Evolutionary conservation across 2,329 filamentous ascomycete species (phyloP), one percentile per base, ranked within the genome.

Genomic region (Penicillium sp.): DNA sequence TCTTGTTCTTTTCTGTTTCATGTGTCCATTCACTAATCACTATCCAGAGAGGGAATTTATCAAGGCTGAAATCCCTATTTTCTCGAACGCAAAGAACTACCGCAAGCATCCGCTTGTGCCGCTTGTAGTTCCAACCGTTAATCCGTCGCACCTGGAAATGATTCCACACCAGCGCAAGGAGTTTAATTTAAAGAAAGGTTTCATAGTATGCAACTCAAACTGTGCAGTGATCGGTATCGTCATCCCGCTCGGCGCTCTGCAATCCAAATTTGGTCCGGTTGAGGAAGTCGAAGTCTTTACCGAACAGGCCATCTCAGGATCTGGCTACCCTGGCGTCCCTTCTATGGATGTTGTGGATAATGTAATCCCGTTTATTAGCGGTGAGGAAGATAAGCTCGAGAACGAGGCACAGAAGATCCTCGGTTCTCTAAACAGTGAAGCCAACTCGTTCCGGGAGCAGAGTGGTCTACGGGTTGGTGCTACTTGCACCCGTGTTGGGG

Each of bases 21-120:
- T n/a, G n/a, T n/a, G n/a, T n/a, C n/a, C n/a, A n/a, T n/a, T n/a
- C n/a, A n/a, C n/a, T n/a, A n/a, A n/a, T n/a, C n/a, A n/a, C n/a
- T n/a, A n/a, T n/a, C n/a, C 67, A 93, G 93, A 98, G 77, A 90
- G 90, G 84, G 90, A 90, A 66, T 97, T 98, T 76, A 84, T 96
- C 71, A 89, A 89, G 72, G 88, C 91, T 60, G 88, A 96, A 71
- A 86, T 97, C 51, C 87, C 91, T 69, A 90, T 97, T 74, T 98
- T 99, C 81, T 96, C 92, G 68, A 99, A 98, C 76, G 93, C 95
- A 51, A 97, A 97, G 79, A 98, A 97, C 84, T 91, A 96, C 83
- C 90, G 95, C 68, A 89, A 89, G 73, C 88, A 96, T 74, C 91
- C 92, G 19, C 81, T 93, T 49, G 92, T 97, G 2, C 95, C 95